These are phyloP conservation scores for Capsicum pubescens DNA, from an alignment of 257 asterid genomes.

Conservation along the genomic window DNA sequence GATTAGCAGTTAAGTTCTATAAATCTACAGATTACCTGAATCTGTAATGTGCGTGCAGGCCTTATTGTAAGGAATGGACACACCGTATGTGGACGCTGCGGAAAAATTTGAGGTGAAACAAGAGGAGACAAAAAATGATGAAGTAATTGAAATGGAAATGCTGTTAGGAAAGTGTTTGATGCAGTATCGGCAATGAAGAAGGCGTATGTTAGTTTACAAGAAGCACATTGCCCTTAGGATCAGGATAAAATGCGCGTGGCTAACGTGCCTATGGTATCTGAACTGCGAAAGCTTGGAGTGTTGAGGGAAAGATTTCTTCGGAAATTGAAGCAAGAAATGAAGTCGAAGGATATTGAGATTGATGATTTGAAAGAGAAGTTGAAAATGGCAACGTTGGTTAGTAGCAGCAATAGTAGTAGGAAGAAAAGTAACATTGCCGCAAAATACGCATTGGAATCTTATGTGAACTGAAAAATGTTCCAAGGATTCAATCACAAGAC, in stretches of 20 bases:
- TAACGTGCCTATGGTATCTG: constrained; percentile 85
- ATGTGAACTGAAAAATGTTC: too few species aligned
- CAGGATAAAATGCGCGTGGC: constrained; percentile 88
- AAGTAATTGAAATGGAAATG: constrained; percentile 76
- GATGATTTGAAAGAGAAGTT: too few species aligned
- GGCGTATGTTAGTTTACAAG: constrained; percentile 89
- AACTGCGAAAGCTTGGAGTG: constrained; percentile 72
- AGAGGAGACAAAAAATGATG: constrained; percentile 31
- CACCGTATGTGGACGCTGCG: constrained; percentile 15
- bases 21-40: constrained; percentile 5
- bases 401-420: too few species aligned
- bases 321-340: constrained; percentile 21
- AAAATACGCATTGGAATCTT: too few species aligned
- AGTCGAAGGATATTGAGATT: too few species aligned
- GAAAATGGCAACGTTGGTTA: too few species aligned
- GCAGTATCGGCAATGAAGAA: constrained; percentile 76
- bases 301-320: constrained; percentile 87
- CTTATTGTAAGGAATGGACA: constrained; percentile 94
- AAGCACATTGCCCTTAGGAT: constrained; percentile 93
- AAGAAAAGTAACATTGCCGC: too few species aligned
- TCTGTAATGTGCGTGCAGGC: constrained; percentile 54
- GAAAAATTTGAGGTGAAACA: not conserved
- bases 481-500: too few species aligned
- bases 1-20: constrained; percentile 11
- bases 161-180: constrained; percentile 83